Base-by-base conservation (phyloP, 2,329 filamentous ascomycete genomes). In the Cladosporium cucumerinum region DNA sequence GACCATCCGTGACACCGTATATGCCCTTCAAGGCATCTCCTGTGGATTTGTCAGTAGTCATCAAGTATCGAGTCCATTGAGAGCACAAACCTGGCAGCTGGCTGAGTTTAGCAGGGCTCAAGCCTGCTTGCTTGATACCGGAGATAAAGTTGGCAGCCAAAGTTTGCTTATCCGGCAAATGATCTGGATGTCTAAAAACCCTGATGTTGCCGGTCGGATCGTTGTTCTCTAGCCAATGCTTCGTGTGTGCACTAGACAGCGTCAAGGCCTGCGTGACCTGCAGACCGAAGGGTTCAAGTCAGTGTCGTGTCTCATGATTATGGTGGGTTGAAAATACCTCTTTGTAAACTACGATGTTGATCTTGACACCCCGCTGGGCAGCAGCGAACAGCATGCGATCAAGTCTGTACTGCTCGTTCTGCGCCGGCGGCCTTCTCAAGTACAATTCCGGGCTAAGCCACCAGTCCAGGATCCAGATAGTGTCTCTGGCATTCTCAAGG, bases 361-460 rank as follows among this genome's bases (percentile, higher is more conserved):
- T 83, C 71, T 89, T 87, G 54, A 97, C 93, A 49, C 93, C 93
- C 51, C 93, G 86, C 78, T 94, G 85, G 28, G 93, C 92, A 10
- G 92, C 93, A 63, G 88, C 88, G 71, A 90, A 85, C 57, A 97
- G 85, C 87, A 96, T 88, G 58, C 87, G 86, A 77, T 97, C 93
- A 46, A 97, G 81, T 6, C 93, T 88, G 75, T 96, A 97, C 71
- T 89, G 83, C 76, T 96, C 89, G 77, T 96, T 93, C 74, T 86
- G 85, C 23, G 90, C 86, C 10, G 92, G 92, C 2, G 93, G 93
- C 26, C 93, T 86, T 69, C 93, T 87, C 36, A 97, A 84, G 74
- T 95, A 97, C 30, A 97, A 81, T 78, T 97, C 93, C 0, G 93
- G 92, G 63, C 89, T 93, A 69, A 96, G 78, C 92, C 93, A 96